Base-by-base conservation (phyloP, 768 basidiomycete genomes). In the Lactarius deliciosus region DNA sequence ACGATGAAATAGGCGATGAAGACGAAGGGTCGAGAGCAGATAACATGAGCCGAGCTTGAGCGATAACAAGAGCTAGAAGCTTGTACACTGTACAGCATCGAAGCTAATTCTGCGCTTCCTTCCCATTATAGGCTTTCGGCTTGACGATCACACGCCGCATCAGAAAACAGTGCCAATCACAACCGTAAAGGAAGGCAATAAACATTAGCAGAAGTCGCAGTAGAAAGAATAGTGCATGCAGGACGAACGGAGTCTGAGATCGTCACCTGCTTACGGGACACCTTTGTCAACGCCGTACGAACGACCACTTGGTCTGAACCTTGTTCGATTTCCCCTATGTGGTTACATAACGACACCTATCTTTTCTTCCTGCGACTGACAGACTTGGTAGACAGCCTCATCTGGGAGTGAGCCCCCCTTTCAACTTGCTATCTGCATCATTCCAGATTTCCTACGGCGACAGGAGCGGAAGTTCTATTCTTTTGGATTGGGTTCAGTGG, bases 381-480 rank as follows among this genome's bases (percentile, higher is more conserved):
- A 25, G 30, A 8, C 32, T 43, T 9, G 43, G 43, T 43, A 43
- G 64, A 9, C 43, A 25, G 53, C 32, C 41, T 32, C 53, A 65
- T 38, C 59, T 6, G 60, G 64, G 47, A 56, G 10, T 34, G 45
- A 34, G 34, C 7, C 34, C 34, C 34, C 34, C 34, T 47, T 65
- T 61, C 41, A 65, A 54, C 41, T 61, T 56, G 36, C 64, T 47
- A 45, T 57, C 53, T 38, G n/a, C n/a, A 40, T 40, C 38, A 15
- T 40, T 40, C 38, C 15, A 15, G 10, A 25, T 5, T 25, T 50
- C 47, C 10, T 11, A 50, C 13, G 11, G 22, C 4, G 50, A 53
- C 50, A 5, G 25, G 5, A 15, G 11, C 13, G 50, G 50, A 25
- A 2, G 5, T 53, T 53, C 50, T 25, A 25, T 11, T 25, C 13